Evolutionary conservation across 2,329 filamentous ascomycete species (phyloP), one percentile per base, ranked within the genome.

Genomic region (Diaporthe citrichinensis): DNA sequence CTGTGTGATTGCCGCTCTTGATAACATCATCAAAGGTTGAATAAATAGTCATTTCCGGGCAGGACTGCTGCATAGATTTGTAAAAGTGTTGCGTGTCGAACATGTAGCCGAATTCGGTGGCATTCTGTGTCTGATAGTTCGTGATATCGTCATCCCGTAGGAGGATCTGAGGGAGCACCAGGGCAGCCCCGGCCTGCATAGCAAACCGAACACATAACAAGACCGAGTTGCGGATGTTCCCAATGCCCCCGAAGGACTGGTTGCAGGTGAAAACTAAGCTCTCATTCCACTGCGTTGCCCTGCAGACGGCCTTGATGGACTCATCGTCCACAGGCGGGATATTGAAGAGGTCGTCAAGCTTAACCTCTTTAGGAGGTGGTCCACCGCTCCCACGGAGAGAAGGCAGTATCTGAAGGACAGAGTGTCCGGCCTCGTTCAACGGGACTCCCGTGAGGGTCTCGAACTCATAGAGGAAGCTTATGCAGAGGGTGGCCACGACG

Each of bases 181-280:
- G 49, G 14, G 62, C 55, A 41, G 73, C 73, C 14, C 73, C 73
- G 15, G 73, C 73, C 34, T 71, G 65, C 25, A 74, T 74, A 1
- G 73, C 62, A 28, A 59, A 74, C 23, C 73, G 73, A 8, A 71
- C 34, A 36, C 73, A 74, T 7, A 41, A 34, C 31, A 74, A 41
- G n/a, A 74, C 25, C 7, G 73, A 62, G 55, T 74, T 74, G 53
- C 73, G 65, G 20, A 74, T 49, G 9, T 74, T 74, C 2, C 73
- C 73, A 23, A 74, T 62, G n/a, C 65, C 73, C 5, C 65, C 73
- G 9, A 59, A 74, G 44, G 73, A 74, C 44, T 74, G 44, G n/a
- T 74, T 69, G 55, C 73, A 74, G 44, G 73, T 74, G 65, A 74
- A 74, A 0, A 74, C 41, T 36, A 71, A 49, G 55, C 44, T 71